Evolutionary conservation across 352 stramenopile genomes (phyloP), one percentile per base, ranked within the genome.

Genomic region (Achlya hypogyna): DNA sequence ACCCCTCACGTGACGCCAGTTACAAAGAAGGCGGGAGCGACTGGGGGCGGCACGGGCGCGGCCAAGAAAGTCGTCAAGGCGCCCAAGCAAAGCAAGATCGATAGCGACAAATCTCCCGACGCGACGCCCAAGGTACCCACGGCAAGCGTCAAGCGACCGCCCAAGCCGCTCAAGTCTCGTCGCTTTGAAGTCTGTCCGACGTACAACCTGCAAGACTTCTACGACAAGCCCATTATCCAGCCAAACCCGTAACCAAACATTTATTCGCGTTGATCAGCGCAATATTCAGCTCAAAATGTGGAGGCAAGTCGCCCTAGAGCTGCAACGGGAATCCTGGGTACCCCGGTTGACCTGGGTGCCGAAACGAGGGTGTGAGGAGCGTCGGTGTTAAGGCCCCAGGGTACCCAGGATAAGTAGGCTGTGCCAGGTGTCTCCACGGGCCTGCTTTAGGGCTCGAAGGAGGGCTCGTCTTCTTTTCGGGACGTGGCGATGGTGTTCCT

Each of bases 151-250:
- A 67, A 67, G 27, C 43, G 49, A 34, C 14, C 60, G 27, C 42
- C 60, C 51, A 67, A 67, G 22, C 60, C 60, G 42, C n/a, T 58
- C 27, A 56, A 53, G 32, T 59, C 60, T 5, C 60, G 60, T 9
- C 60, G 60, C 31, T 67, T 67, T 45, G 60, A 59, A 67, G 51
- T 49, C 28, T 67, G 60, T 67, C 60, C 60, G 9, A 58, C 59
- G 10, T 67, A 45, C 42, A 59, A 42, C 6, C 20, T 45, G 14
- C 4, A 45, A 6, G 60, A 67, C 28, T 67, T n/a, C n/a, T n/a
- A n/a, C n/a, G n/a, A n/a, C n/a, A n/a, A n/a, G n/a, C n/a, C n/a
- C n/a, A n/a, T 67, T 52, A 22, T 65, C 16, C 34, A 63, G 14
- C 18, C 5, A 16, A 45, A 49, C 16, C 14, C 14, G 12, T 63